Evolutionary conservation across 345 rosid genomes (phyloP), one percentile per base, ranked within the genome.

Genomic region (Ceriops tagal): DNA sequence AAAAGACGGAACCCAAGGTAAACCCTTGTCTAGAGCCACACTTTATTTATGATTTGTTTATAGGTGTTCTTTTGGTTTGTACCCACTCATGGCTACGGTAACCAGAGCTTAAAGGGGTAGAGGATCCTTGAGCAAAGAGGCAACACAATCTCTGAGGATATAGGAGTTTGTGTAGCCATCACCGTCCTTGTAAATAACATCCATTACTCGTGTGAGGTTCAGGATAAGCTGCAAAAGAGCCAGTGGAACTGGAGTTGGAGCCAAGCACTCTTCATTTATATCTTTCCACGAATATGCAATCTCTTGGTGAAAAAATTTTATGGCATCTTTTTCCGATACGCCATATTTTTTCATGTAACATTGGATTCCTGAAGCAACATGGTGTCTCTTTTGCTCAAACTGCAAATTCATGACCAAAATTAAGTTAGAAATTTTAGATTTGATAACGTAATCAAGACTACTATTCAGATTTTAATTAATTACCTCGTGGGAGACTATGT

Each of bases 401-500:
- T 71, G 57, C 27, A 27, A 53, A 53, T 0, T 39, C 0, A 0
- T 0, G 43, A 37, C 43, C 9, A 9, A 0, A 7, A 37, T 9
- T 37, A 37, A 37, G 43, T 37, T 8, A 37, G 11, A 8, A 37
- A 1, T 7, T 37, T 37, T 8, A 7, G 43, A 37, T 37, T 37
- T 8, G 2, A 37, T 8, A 37, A 1, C 43, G 8, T 37, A 8
- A 37, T 37, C 10, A 37, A 37, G 11, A 37, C 8, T 7, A 9
- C 13, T 37, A 37, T 37, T 37, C 9, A 32, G 35, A 37, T 8
- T 1, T 37, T 39, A 39, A 39, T 21, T 53, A 11, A 8, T 2
- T 61, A 32, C 74, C 78, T 69, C 46, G 18, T 68, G 77, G 6
- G 77, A 43, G 5, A 47, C 58, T 21, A 81, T 65, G 34, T 77